Base-by-base conservation (phyloP, 495 filamentous ascomycete genomes). In the Tuber umbilicatum region DNA sequence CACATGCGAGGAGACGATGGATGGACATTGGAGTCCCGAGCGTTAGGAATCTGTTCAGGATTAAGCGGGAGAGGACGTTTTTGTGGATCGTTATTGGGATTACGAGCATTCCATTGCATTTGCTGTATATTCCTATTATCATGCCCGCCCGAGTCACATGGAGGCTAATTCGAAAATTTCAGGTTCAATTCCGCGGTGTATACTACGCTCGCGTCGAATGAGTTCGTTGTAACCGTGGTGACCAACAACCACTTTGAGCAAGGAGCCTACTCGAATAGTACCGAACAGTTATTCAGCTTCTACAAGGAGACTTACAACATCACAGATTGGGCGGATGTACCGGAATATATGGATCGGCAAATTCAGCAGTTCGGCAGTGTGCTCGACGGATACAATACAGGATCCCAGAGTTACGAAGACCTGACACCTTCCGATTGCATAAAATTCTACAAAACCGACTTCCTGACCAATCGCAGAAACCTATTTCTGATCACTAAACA, bases 111-210 rank as follows among this genome's bases (percentile, higher is more conserved):
- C 70, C 42, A 2, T 35, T 76, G 35, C 50, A 73, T 42, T 47
- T 76, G 16, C 47, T 73, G 74, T 73, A 41, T 38, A 40, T 73
- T 69, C 14, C 2, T 40, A 27, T 69, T n/a, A 39, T 5, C 9
- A 16, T 50, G 5, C 14, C 16, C 31, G 4, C n/a, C 1, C 47
- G 3, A 1, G 23, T 72, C n/a, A 9, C 17, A 12, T 14, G 27
- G 19, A 27, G 41, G 14, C 31, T 41, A n/a, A 71, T 60, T 43
- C 60, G 31, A 21, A 12, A 6, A 35, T 31, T 47, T 17, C 68
- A 75, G 70, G 37, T 80, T 75, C 74, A 83, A 83, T 76, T 83
- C 77, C 17, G 76, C 78, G 7, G 47, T 83, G 42, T 82, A 81
- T 50, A 74, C 76, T 19, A 76, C 80, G 1, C 27, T 78, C 40